A percentile compares a stretch with the other conserved stretches of the same genome.
Conservation (phyloP, 2,329 filamentous ascomycete genomes). For the Microdochium paspali region DNA sequence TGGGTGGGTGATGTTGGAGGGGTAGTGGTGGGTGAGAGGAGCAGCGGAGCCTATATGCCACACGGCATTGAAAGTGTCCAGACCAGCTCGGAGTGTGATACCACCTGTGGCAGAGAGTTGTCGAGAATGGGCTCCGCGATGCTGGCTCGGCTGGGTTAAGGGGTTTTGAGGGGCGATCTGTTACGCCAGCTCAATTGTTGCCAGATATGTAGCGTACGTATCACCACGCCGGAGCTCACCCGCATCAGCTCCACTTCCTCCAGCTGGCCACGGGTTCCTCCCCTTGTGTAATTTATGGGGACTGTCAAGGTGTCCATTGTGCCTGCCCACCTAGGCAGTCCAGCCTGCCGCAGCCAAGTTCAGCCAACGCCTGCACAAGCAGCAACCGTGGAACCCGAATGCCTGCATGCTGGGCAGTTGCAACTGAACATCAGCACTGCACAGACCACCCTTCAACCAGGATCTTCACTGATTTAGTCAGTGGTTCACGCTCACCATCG, state of each 20-base stretch:
- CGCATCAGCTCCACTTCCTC: background rate
- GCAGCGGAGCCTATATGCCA: conserved; percentile 21
- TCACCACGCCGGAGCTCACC: background rate
- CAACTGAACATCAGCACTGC: background rate
- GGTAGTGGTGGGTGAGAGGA: conserved; percentile 22
- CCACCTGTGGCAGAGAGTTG: background rate
- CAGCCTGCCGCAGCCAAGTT: no score
- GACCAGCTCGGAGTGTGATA: conserved; percentile 16
- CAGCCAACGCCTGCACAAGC: no score
- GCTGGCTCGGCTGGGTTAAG: background rate
- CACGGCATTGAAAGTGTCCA: conserved; percentile 22
- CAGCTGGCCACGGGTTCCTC: background rate
- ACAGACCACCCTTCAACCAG: background rate
- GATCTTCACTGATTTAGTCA: no score
- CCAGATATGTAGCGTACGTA: background rate
- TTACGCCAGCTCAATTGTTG: conserved; percentile 11
- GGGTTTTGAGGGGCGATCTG: background rate
- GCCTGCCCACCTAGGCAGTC: no score
- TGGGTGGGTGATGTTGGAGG: background rate
- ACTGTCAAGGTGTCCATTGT: background rate
- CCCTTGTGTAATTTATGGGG: background rate
- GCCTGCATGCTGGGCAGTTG: no score
- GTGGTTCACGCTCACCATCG: no score
- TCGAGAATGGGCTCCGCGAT: background rate
- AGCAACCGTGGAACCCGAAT: no score